These are phyloP conservation scores for Breynia disticha DNA, from an alignment of 441 rosid genomes.

Conservation along the genomic window DNA sequence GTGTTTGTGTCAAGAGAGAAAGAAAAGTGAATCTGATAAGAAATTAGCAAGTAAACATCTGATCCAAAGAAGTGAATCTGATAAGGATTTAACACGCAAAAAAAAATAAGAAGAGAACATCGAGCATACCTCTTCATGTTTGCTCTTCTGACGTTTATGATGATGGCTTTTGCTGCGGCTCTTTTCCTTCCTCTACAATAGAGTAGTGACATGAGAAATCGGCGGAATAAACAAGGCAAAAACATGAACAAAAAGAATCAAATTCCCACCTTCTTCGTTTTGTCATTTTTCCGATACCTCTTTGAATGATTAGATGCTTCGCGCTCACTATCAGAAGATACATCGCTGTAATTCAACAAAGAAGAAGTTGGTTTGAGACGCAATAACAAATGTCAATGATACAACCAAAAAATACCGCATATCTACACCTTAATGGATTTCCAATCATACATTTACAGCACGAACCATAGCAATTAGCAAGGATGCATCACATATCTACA, in stretches of 20 bases:
- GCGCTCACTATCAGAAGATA: slow-evolving; percentile 51
- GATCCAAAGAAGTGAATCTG: no score
- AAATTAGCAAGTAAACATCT: no score
- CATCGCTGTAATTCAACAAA: slow-evolving; percentile 13
- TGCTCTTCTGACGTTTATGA: slow-evolving; percentile 61
- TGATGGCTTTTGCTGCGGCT: slow-evolving; percentile 60
- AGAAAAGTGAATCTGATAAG: no score
- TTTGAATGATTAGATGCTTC: slow-evolving; percentile 40
- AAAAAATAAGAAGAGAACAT: not conserved
- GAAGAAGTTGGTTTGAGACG: not conserved
- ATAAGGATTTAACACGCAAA: no score
- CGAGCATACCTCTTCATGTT: slow-evolving; percentile 61
- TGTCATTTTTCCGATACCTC: slow-evolving; percentile 67
- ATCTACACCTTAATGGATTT: not conserved
- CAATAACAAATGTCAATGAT: not conserved
- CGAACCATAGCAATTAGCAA: no score
- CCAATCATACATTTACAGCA: no score
- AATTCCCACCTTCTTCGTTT: slow-evolving; percentile 57
- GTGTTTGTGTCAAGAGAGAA: no score
- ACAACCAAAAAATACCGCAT: not conserved
- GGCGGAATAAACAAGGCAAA: slow-evolving; percentile 1
- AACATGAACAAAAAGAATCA: slow-evolving; percentile 1
- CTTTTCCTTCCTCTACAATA: slow-evolving; percentile 56
- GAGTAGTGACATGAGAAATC: slow-evolving; percentile 11
- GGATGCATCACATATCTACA: no score